Evolutionary conservation across 106 monocot genomes (phyloP).

Genomic region (Dendrobium catenatum): DNA sequence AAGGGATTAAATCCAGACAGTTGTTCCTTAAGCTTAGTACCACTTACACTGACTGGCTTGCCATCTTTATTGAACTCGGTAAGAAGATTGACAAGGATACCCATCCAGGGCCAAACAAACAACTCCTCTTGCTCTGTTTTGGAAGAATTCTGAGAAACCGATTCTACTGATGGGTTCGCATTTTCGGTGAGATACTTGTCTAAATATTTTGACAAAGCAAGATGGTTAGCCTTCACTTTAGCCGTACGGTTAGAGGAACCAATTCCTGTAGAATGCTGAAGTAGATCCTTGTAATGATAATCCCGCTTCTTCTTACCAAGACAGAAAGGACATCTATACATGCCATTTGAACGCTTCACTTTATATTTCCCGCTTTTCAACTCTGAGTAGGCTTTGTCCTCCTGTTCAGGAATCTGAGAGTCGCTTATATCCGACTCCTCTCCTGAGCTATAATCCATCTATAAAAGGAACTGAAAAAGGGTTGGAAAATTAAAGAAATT

Average conservation of each 20-base stretch:
- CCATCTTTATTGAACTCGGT: constrained; percentile 16
- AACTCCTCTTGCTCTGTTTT: constrained; percentile 10
- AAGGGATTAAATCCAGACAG: constrained; percentile 23
- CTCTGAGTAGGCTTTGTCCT: constrained; percentile 9
- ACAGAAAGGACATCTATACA: constrained; percentile 60
- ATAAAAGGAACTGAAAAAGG: not conserved
- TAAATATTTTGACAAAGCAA: constrained; percentile 1
- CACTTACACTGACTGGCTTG: constrained; percentile 22
- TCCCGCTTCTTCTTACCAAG: constrained; percentile 45
- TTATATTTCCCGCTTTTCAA: constrained; percentile 11
- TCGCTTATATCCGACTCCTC: constrained; percentile 40
- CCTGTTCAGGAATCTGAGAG: constrained; percentile 32
- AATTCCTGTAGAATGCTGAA: constrained; percentile 51
- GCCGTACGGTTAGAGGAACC: constrained; percentile 38
- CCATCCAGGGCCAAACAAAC: constrained; percentile 62
- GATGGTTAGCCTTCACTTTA: constrained; percentile 57
- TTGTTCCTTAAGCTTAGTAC: constrained; percentile 22
- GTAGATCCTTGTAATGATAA: constrained; percentile 40
- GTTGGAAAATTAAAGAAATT: not conserved
- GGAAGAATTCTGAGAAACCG: constrained; percentile 2
- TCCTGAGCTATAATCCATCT: constrained; percentile 16
- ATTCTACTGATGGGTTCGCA: not conserved
- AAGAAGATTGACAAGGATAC: constrained; percentile 37
- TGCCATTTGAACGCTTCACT: constrained; percentile 16
- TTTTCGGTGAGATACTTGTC: not conserved